These are phyloP conservation scores for Eucalyptus pauciflora DNA, from an alignment of 345 rosid genomes.

Conservation along the genomic window DNA sequence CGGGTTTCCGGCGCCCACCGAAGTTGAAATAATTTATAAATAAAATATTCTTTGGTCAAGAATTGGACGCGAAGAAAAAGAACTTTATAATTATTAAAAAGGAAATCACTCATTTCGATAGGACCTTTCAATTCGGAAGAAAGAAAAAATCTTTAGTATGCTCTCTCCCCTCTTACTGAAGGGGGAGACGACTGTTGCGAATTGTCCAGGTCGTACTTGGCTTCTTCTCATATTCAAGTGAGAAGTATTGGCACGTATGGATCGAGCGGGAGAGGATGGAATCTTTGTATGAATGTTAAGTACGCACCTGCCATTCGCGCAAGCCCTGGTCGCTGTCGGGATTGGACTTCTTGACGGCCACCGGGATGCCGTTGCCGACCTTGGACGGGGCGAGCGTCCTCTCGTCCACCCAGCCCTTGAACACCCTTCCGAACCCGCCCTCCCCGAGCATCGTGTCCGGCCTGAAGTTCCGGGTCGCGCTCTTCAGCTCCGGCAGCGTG, in stretches of 20 bases:
- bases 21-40: neutral
- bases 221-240: neutral
- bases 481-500: constrained; percentile 38
- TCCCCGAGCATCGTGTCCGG: constrained; percentile 71
- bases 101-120: neutral
- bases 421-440: constrained; percentile 87
- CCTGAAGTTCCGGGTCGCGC: constrained; percentile 59
- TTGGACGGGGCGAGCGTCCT: constrained; percentile 46
- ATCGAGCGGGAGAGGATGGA: neutral
- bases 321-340: constrained; percentile 69
- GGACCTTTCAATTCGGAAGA: neutral
- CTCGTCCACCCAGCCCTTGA: constrained; percentile 78
- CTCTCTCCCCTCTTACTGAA: neutral
- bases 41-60: neutral
- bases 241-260: neutral
- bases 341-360: constrained; percentile 78
- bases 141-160: neutral
- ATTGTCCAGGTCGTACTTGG: neutral
- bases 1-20: neutral
- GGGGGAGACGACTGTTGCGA: neutral
- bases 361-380: constrained; percentile 56
- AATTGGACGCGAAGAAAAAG: neutral
- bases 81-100: neutral
- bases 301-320: constrained; percentile 68
- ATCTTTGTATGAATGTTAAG: neutral